A percentile compares a stretch with the other conserved stretches of the same genome.
phyloP scores from a whole-genome alignment of 768 basidiomycete species.

The Pleurotus salmoneostramineus region DNA sequence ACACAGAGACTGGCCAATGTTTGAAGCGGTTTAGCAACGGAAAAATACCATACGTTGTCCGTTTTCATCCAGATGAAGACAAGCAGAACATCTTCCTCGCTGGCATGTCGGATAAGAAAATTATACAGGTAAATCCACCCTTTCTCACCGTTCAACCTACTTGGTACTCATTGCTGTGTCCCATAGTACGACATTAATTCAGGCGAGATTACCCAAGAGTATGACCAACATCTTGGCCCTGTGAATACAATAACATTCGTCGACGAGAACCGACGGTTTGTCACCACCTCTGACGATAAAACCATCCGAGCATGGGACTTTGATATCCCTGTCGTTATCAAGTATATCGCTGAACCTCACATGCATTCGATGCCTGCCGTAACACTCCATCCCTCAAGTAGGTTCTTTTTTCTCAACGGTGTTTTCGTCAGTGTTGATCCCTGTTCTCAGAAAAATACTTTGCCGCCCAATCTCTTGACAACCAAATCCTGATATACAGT shows the following conservation, averaged over 20 bases:
- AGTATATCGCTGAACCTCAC: constrained; percentile 97
- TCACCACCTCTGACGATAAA: constrained; percentile 98
- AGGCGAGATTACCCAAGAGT: constrained; percentile 95
- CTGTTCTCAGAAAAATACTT: constrained; percentile 78
- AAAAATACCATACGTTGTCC: constrained; percentile 93
- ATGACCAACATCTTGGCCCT: constrained; percentile 97
- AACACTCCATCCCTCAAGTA: constrained; percentile 91
- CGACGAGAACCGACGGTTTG: constrained; percentile 95
- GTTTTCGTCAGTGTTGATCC: constrained; percentile 7
- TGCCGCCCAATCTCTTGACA: constrained; percentile 96
- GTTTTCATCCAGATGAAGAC: constrained; percentile 94
- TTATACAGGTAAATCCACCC: constrained; percentile 73
- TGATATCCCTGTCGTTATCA: constrained; percentile 99
- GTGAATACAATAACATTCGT: constrained; percentile 99
- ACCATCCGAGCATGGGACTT: constrained; percentile 99
- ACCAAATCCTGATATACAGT: constrained; percentile 96
- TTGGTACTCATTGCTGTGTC: constrained; percentile 1
- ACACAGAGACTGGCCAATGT: constrained; percentile 98
- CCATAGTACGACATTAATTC: constrained; percentile 94
- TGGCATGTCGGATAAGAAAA: constrained; percentile 99
- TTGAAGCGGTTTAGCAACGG: constrained; percentile 96
- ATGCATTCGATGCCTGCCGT: constrained; percentile 99
- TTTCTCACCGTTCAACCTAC: not conserved
- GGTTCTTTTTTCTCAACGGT: constrained; percentile 26
- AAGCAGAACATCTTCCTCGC: constrained; percentile 96